These are phyloP conservation scores for Sordaria brevicollis DNA, from an alignment of 495 filamentous ascomycete species.

Conservation along the genomic window DNA sequence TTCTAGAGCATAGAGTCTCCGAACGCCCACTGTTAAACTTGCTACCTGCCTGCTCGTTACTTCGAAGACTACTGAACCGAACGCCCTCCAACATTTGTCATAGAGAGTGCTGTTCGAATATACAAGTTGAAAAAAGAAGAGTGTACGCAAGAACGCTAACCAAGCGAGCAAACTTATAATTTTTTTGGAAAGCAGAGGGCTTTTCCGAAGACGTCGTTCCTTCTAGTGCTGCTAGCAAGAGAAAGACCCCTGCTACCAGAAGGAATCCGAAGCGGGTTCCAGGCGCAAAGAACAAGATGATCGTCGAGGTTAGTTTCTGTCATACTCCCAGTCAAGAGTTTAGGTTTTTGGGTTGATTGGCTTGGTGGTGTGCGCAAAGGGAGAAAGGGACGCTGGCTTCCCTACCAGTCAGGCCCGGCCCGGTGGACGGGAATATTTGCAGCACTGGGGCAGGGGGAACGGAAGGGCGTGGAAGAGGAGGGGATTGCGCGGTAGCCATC, in stretches of 20 bases:
- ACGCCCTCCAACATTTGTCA: not conserved
- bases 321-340: not conserved
- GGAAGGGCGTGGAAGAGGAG: not conserved
- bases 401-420: too few relatives aligned
- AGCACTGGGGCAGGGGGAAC: not conserved
- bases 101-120: not conserved
- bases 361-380: not conserved
- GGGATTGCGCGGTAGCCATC: not conserved
- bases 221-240: not conserved
- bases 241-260: not conserved
- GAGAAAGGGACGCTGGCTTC: not conserved
- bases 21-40: not conserved
- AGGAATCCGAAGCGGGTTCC: not conserved
- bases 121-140: not conserved
- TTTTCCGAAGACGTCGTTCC: not conserved
- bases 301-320: constrained; percentile 19
- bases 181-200: not conserved
- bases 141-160: not conserved
- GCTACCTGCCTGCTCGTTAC: not conserved
- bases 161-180: not conserved
- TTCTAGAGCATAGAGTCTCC: too few relatives aligned
- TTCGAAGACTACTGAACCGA: not conserved
- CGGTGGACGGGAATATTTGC: not conserved
- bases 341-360: not conserved
- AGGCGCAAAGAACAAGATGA: constrained; percentile 14